Evolutionary conservation across 345 rosid genomes (phyloP), one percentile per base, ranked within the genome.

Genomic region (Populus euphratica): DNA sequence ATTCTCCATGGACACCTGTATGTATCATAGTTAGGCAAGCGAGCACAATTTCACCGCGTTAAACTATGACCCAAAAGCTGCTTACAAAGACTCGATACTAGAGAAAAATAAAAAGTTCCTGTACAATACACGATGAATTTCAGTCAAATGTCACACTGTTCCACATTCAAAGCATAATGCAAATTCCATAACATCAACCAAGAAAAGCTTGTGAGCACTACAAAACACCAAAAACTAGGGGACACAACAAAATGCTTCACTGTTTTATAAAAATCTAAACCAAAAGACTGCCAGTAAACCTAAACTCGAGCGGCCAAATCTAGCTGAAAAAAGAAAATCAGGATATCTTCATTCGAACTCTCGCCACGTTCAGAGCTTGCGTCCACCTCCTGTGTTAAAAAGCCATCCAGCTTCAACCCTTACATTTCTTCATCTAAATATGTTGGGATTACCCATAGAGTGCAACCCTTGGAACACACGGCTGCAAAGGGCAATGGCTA

Each of bases 271-370:
- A 13, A 33, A 59, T 16, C 50, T 65, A 73, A 74, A 52, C 14
- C 1, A 31, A 68, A 76, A 77, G 10, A 18, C 33, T 47, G 36
- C 21, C 56, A 27, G 65, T 66, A 76, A 29, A 94, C 99, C 99
- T 95, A 97, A 2, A 95, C 96, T 82, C 93, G 96, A 78, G 96
- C 92, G 18, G 90, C 91, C 83, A 95, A 86, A 77, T 93, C 97
- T 7, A 95, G 82, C 89, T 92, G 96, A 76, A 93, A 95, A 86
- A 91, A 91, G 87, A 95, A 95, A 77, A 95, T 87, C 80, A 93
- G 79, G 50, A 93, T 90, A 81, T 95, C 99, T 83, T 95, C 98
- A 78, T 95, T 93, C 5, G 97, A 93, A 78, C 86, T 86, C 86
- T 95, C 99, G 64, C 99, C 93, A 20, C 88, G 87, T 83, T 95